A percentile compares a stretch with the other conserved stretches of the same genome.
phyloP scores from a whole-genome alignment of 2,329 filamentous ascomycete genomes.

The Bipolaris gigantea region DNA sequence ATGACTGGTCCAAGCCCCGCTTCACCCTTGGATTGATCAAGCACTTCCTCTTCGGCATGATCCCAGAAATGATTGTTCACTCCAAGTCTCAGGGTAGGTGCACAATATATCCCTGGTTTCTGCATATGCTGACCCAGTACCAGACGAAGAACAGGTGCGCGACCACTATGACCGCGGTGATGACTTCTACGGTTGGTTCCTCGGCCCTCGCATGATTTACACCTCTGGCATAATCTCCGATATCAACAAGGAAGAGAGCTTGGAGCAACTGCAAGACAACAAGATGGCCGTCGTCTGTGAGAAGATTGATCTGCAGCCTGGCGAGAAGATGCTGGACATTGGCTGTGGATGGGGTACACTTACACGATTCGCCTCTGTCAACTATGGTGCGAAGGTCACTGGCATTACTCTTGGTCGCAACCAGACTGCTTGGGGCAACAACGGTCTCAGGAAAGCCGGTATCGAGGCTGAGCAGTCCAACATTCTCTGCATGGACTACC shows the following conservation, averaged over 20 bases:
- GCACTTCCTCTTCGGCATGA: conserved; percentile 84
- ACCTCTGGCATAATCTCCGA: conserved; percentile 94
- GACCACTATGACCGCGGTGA: conserved; percentile 98
- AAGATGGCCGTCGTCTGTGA: conserved; percentile 94
- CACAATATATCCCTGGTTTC: not conserved
- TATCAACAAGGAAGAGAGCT: conserved; percentile 80
- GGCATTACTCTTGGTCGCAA: conserved; percentile 95
- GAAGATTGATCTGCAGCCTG: conserved; percentile 83
- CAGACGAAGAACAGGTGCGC: conserved; percentile 97
- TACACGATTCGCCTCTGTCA: conserved; percentile 85
- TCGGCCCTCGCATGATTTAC: conserved; percentile 98
- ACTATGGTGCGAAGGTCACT: conserved; percentile 83
- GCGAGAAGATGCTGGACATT: conserved; percentile 86
- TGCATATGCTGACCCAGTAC: conserved; percentile 6
- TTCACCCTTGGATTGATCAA: conserved; percentile 86
- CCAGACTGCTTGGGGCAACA: conserved; percentile 96
- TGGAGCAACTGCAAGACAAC: conserved; percentile 97
- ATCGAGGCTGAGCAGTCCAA: conserved; percentile 85
- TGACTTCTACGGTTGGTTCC: conserved; percentile 98
- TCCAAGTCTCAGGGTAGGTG: conserved; percentile 77
- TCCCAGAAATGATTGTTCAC: conserved; percentile 90
- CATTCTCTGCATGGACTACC: conserved; percentile 96
- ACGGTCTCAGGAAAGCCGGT: conserved; percentile 77
- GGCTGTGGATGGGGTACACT: conserved; percentile 98
- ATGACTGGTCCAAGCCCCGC: conserved; percentile 95